These are phyloP conservation scores for Clonostachys chloroleuca DNA, from an alignment of 2,329 filamentous ascomycete species.

Conservation along the genomic window DNA sequence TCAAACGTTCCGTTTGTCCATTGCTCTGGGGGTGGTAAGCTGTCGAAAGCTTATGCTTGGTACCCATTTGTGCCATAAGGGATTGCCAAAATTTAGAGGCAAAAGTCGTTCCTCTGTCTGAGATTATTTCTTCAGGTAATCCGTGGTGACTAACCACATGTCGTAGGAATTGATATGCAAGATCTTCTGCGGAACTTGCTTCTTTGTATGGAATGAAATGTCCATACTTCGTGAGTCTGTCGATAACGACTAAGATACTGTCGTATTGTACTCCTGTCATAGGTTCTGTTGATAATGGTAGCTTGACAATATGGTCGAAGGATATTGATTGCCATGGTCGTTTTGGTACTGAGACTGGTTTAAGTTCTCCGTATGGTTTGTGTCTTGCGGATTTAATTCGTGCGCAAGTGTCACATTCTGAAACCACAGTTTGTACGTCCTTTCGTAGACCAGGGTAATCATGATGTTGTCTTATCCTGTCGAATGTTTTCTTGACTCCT, in stretches of 20 bases:
- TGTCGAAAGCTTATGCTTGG: constrained; percentile 3
- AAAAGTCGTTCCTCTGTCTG: constrained; percentile 3
- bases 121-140: constrained; percentile 2
- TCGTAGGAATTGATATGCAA: constrained; percentile 1
- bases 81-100: constrained; percentile 2
- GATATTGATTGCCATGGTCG: no score
- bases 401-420: no score
- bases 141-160: constrained; percentile 1
- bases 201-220: no score
- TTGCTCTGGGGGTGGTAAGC: neutral
- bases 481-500: constrained; percentile 2
- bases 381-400: no score
- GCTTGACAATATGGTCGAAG: neutral
- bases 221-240: neutral
- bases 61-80: neutral
- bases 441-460: neutral
- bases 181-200: neutral
- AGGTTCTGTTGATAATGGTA: constrained; percentile 4
- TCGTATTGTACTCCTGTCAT: constrained; percentile 4
- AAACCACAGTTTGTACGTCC: no score
- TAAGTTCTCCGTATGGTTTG: no score
- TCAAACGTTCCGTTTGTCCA: neutral
- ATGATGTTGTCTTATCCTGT: neutral
- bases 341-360: no score
- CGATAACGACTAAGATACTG: constrained; percentile 1